phyloP scores from a whole-genome alignment of 176 grass and related monocot genomes.

The Zoysia japonica region DNA sequence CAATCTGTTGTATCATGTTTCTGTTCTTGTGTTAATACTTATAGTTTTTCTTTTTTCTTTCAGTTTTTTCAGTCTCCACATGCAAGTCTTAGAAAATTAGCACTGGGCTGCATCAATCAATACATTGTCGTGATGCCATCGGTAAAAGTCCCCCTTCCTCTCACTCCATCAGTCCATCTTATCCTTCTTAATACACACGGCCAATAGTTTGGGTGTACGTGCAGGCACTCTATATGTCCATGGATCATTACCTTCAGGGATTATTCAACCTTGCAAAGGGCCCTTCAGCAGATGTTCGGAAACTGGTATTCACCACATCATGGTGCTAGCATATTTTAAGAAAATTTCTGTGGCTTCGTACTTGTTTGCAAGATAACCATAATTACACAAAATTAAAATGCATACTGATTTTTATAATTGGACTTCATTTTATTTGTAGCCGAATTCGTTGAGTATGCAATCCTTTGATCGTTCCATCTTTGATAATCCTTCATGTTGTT shows the following conservation, averaged over 20 bases:
- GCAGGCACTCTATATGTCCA: conserved; percentile 88
- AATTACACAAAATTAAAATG: conserved; percentile 24
- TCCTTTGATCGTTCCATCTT: conserved; percentile 19
- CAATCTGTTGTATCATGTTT: neutral
- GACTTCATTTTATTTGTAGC: conserved; percentile 27
- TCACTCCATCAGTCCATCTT: conserved; percentile 29
- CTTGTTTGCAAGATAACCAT: conserved; percentile 22
- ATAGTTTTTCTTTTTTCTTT: neutral
- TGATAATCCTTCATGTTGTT: conserved; percentile 19
- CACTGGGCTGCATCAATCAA: conserved; percentile 87
- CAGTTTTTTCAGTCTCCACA: conserved; percentile 96
- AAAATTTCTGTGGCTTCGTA: neutral
- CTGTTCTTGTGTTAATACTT: conserved; percentile 18
- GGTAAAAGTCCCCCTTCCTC: conserved; percentile 40
- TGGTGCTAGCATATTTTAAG: conserved; percentile 20
- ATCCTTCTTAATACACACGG: conserved; percentile 3
- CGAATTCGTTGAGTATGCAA: neutral
- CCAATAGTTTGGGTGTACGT: conserved; percentile 30
- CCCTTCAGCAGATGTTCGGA: conserved; percentile 82
- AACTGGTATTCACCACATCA: conserved; percentile 58
- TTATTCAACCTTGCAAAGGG: conserved; percentile 90
- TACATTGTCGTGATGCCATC: conserved; percentile 90
- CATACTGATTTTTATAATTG: conserved; percentile 10
- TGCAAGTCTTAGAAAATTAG: conserved; percentile 77
- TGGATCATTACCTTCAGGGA: conserved; percentile 96